Base-by-base conservation (phyloP, 305 asterid genomes). In the Fraxinus latifolia region DNA sequence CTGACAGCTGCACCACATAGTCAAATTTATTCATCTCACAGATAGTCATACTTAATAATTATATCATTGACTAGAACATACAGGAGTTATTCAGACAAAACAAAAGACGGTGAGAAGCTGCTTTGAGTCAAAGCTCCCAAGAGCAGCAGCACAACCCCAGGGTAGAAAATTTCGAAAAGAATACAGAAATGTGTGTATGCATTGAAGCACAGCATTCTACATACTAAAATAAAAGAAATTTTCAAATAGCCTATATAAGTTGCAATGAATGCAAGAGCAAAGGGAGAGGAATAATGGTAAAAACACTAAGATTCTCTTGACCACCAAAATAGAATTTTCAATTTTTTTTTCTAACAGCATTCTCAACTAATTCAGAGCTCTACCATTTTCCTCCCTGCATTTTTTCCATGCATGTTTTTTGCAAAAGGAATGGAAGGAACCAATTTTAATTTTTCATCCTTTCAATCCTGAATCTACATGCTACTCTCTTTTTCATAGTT, bases 1-100 rank as follows among this genome's bases (percentile, higher is more conserved):
- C 99, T 14, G 98, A 90, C 86, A 96, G 84, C 99, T 96, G 94
- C 81, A 83, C 77, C 62, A 90, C 60, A 84, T 80, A 50, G 82
- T 82, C 73, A 83, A 73, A 82, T 82, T 39, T 79, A 42, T 39
- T 27, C 32, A 21, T 81, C 81, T 74, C 29, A 76, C 36, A 82
- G 76, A 83, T 76, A 68, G 75, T 42, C 34, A 74, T 44, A 72
- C 77, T 47, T 39, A 75, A 65, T 0, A 32, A 3, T 36, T 68
- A 80, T 29, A 5, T 70, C 27, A 77, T 31, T 5, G 47, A 84
- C 25, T 31, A 25, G 39, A 36, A 80, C 53, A 34, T 34, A 67
- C 31, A 11, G 36, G 32, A 76, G 55, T 71, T 25, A 23, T 47
- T 65, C n/a, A n/a, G 75, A 17, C 34, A 37, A 39, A 79, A 70